These are phyloP conservation scores for Ophiorrhiza pumila DNA, from an alignment of 257 asterid species.

Conservation along the genomic window DNA sequence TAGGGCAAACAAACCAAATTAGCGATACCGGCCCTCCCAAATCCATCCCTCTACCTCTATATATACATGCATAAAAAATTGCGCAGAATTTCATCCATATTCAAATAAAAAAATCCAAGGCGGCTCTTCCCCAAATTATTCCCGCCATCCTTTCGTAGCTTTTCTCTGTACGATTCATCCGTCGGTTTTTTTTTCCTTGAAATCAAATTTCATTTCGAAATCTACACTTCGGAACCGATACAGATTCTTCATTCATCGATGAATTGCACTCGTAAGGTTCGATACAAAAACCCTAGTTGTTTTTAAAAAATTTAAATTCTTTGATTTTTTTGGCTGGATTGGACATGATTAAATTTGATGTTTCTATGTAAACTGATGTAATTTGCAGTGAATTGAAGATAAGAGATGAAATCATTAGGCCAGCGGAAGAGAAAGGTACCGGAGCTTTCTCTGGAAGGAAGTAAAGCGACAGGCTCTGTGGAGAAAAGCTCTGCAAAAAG, in stretches of 20 bases:
- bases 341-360: not conserved
- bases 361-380: not conserved
- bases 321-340: not conserved
- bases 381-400: not conserved
- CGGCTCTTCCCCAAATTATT: conserved; percentile 1
- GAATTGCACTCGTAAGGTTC: not conserved
- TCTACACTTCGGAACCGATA: not conserved
- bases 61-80: too few species aligned
- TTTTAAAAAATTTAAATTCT: not conserved
- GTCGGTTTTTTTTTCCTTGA: not conserved
- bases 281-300: not conserved
- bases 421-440: conserved; percentile 20
- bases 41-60: not conserved
- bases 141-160: conserved; percentile 1
- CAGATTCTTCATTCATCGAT: not conserved
- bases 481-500: conserved; percentile 16
- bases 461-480: conserved; percentile 1
- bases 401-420: conserved; percentile 20
- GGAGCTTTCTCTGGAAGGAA: conserved; percentile 20
- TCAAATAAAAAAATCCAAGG: not conserved
- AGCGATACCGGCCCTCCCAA: too few species aligned
- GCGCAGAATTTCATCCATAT: not conserved
- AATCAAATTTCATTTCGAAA: not conserved
- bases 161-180: not conserved
- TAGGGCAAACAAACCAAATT: too few species aligned